phyloP scores from a whole-genome alignment of 1,139 yeast genomes.

The Candida tunisiensis region DNA sequence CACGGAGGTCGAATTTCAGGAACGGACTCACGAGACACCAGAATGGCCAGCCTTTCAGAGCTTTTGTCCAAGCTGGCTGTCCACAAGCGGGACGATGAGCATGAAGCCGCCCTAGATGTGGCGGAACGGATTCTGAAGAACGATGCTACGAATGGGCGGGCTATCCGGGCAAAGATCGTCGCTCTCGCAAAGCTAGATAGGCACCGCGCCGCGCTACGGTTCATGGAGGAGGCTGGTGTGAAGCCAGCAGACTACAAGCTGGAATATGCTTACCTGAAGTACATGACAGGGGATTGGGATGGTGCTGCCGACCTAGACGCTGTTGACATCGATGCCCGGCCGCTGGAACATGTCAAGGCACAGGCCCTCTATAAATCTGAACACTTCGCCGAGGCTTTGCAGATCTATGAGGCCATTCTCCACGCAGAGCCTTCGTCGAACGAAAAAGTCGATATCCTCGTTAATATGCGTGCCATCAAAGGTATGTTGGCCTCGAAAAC shows the following conservation, averaged over 20 bases:
- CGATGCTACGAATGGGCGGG: constrained; percentile 29
- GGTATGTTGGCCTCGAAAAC: constrained; percentile 6
- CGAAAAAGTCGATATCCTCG: constrained; percentile 61
- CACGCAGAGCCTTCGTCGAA: no score
- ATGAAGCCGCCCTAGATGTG: constrained; percentile 28
- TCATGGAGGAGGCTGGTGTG: constrained; percentile 10
- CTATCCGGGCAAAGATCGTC: constrained; percentile 45
- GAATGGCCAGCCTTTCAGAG: constrained; percentile 17
- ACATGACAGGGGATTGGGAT: constrained; percentile 36
- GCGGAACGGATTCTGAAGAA: constrained; percentile 26
- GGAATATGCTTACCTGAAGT: constrained; percentile 38
- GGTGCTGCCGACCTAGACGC: constrained; percentile 15
- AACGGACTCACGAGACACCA: neutral
- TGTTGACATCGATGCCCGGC: constrained; percentile 31
- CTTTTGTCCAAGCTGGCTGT: constrained; percentile 31
- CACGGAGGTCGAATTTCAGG: no score
- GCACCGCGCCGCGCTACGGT: constrained; percentile 37
- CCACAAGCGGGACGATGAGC: constrained; percentile 28
- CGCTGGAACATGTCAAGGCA: constrained; percentile 65
- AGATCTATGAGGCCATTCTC: no score
- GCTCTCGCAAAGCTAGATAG: constrained; percentile 60
- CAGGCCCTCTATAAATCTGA: constrained; percentile 66
- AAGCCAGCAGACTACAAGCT: constrained; percentile 6
- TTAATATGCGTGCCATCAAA: constrained; percentile 46
- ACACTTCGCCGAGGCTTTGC: constrained; percentile 32